phyloP scores from a whole-genome alignment of 176 grass and related monocot species.

The Oryza meridionalis region DNA sequence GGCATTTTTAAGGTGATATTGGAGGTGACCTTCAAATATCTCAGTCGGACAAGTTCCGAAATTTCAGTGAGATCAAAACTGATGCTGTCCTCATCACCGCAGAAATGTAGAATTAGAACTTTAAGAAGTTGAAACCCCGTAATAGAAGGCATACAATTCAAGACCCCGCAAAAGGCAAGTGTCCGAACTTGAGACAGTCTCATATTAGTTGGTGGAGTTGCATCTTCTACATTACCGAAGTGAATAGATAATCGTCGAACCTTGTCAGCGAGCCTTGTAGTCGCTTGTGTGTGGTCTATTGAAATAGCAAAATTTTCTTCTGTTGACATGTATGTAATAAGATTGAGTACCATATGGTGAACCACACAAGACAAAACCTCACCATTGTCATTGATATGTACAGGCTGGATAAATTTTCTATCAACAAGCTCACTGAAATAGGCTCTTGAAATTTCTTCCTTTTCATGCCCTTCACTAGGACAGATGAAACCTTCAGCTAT shows the following conservation, averaged over 20 bases:
- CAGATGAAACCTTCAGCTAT: conserved; percentile 40
- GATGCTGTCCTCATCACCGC: neutral
- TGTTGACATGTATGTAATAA: neutral
- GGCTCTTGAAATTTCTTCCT: conserved; percentile 7
- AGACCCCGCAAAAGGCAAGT: conserved; percentile 24
- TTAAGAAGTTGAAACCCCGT: conserved; percentile 25
- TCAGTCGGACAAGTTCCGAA: conserved; percentile 16
- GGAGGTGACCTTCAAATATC: conserved; percentile 21
- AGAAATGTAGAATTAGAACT: conserved; percentile 34
- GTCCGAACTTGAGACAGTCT: conserved; percentile 30
- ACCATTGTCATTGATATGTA: neutral
- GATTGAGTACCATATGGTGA: conserved; percentile 24
- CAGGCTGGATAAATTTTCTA: conserved; percentile 23
- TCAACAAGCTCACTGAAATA: conserved; percentile 30
- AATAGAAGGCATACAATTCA: conserved; percentile 12
- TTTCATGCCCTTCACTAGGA: neutral
- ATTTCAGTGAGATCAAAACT: conserved; percentile 12
- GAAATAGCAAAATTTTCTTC: conserved; percentile 27
- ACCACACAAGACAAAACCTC: conserved; percentile 32
- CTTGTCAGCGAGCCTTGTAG: conserved; percentile 6
- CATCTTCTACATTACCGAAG: conserved; percentile 34
- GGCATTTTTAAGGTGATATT: conserved; percentile 15
- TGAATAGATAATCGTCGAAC: conserved; percentile 43
- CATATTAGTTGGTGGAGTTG: conserved; percentile 24
- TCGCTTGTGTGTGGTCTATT: conserved; percentile 27